Evolutionary conservation across 2,329 filamentous ascomycete species (phyloP), one percentile per base, ranked within the genome.

Genomic region (Aspergillus amoenus): DNA sequence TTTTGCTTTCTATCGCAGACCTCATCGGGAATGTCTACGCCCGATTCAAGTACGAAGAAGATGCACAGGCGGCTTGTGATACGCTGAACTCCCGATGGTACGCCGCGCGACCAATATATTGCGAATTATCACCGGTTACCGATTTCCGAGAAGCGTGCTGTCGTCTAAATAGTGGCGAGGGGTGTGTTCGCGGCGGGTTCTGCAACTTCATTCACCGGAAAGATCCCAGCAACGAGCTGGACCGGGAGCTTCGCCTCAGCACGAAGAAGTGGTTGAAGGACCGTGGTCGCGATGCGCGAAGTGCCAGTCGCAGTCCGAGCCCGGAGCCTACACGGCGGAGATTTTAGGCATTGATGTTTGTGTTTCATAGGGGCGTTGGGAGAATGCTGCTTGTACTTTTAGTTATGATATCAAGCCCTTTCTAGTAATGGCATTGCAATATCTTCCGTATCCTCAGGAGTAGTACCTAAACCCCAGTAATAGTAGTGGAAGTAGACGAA

Each of bases 181-280:
- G 94, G 44, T 99, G 94, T 77, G 92, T 96, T 43, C 84, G 94
- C 64, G 94, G 93, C 61, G 94, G 94, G 32, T 97, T 97, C 81
- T 99, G 94, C 83, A 99, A 99, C 77, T 99, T 99, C 76, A 99
- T 99, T 64, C 94, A 99, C 75, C 86, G 94, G 71, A 99, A 99
- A 82, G 94, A 97, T 73, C 94, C 94, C 4, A 86, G 84, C 66
- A 81, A 91, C 11, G 93, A 97, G 78, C 80, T 99, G 67, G 94
- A 99, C 61, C 81, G 88, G 62, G 94, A 99, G 66, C 76, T 99
- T 66, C 87, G 89, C 62, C 82, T 97, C 66, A 86, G 86, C 68
- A 97, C 93, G 61, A 96, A 96, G 84, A 97, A 97, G 82, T 97
- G 93, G 93, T 80, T 97, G 71, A 90, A 90, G 80, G 79, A 86